A percentile compares a stretch with the other conserved stretches of the same genome.
phyloP scores from a whole-genome alignment of 2,329 filamentous ascomycete genomes.

The Ascochyta koolunga region DNA sequence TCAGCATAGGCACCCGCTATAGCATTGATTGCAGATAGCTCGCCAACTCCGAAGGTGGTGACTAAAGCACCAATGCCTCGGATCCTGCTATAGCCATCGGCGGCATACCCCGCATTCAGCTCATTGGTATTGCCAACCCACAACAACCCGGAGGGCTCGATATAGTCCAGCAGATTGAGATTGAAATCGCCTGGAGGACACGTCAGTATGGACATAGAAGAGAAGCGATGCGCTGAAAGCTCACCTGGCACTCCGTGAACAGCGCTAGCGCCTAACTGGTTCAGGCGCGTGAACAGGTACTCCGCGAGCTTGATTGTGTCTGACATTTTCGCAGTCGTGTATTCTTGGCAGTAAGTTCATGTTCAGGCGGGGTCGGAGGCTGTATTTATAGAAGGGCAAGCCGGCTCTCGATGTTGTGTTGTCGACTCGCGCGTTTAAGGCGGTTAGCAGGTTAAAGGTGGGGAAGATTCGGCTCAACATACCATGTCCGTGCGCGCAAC shows the following conservation, averaged over 20 bases:
- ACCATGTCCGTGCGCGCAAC: no score
- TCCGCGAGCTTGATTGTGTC: constrained; percentile 30
- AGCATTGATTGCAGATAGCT: constrained; percentile 73
- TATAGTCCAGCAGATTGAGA: constrained; percentile 42
- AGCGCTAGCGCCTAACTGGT: constrained; percentile 47
- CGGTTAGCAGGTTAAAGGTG: no score
- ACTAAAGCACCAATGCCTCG: constrained; percentile 69
- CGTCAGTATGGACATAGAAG: background rate
- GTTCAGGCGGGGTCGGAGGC: no score
- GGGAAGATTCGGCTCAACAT: no score
- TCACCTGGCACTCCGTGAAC: constrained; percentile 50
- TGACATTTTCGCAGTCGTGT: background rate
- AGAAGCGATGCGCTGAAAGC: background rate
- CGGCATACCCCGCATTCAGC: constrained; percentile 61
- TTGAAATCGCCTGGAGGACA: constrained; percentile 34
- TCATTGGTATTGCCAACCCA: constrained; percentile 61
- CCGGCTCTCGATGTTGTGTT: background rate
- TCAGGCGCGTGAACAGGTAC: constrained; percentile 34
- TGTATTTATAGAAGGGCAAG: no score
- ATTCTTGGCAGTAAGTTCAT: background rate
- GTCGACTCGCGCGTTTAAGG: background rate
- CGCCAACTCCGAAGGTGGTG: constrained; percentile 76
- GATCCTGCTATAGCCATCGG: constrained; percentile 61
- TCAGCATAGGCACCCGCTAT: constrained; percentile 77
- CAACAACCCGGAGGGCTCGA: constrained; percentile 43